Base-by-base conservation (phyloP, 202 grass and related monocot genomes). In the Setaria viridis region DNA sequence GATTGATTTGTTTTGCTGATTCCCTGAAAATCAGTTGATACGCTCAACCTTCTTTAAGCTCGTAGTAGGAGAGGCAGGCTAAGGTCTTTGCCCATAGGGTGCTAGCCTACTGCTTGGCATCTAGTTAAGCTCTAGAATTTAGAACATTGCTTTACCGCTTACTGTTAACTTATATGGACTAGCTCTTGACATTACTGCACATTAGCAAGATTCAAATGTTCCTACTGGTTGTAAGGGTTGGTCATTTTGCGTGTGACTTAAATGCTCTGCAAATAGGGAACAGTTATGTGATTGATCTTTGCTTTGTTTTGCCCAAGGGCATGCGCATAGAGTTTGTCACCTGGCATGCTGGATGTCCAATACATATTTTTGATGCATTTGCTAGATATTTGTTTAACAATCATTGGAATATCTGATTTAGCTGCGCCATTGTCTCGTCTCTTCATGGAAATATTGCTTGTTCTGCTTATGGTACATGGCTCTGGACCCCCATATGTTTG, bases 281-380 rank as follows among this genome's bases (percentile, higher is more conserved):
- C 53, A 41, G 14, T 32, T 62, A 15, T 71, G 72, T 45, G 41
- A 77, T 51, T 47, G 16, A 42, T 72, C 3, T 4, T 39, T 43
- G 62, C 41, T 81, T 87, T 70, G 20, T 84, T 77, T 25, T 6
- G 11, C 35, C 32, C 15, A 84, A 54, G 46, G 34, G 8, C 41
- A 69, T 84, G 10, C 41, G 7, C 20, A 77, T 65, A 34, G 20
- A 48, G 9, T 41, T 57, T 20, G 59, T 32, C 3, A n/a, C 35
- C 14, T 73, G 8, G 4, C 39, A 49, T 34, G 35, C 37, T 25
- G 51, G 50, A 74, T 7, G 42, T 68, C 49, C 60, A 53, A 7
- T 48, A 62, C 62, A 62, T 76, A 76, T 76, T 76, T 62, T 76
- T 62, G 43, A 15, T 86, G 39, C 37, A 68, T 79, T 33, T 29